Base-by-base conservation (phyloP, 768 basidiomycete genomes). In the Termitomyces sp. region DNA sequence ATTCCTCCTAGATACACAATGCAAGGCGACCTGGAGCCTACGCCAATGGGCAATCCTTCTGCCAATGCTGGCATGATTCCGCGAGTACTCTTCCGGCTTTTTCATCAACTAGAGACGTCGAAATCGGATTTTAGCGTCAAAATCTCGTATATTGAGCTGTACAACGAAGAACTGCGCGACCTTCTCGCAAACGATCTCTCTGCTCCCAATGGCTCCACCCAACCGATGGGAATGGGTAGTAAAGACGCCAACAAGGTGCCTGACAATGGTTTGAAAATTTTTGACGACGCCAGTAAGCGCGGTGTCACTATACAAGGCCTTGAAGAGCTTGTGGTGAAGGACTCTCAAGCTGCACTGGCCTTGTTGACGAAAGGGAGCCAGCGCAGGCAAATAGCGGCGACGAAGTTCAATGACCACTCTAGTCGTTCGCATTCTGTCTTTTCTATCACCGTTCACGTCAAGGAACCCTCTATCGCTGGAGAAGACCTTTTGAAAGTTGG, bases 381-480 rank as follows among this genome's bases (percentile, higher is more conserved):
- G 59, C 83, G 94, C 38, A 78, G 97, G 54, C 94, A 98, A 72
- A 92, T 92, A 46, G 97, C 95, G 0, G 86, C 92, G 9, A 98
- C 97, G 22, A 95, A 94, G 69, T 96, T 98, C 80, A 99, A 99
- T 69, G 94, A 98, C 67, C 91, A 94, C 63, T 96, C 93, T 5
- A 92, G 94, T 72, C 94, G 97, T 14, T 98, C 97, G 0, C 97
- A 99, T 69, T 97, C 95, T 1, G 88, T 99, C 16, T 98, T 99
- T 71, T 91, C 93, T n/a, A 85, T 99, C 64, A 94, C 92, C 0
- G 89, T 99, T 0, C 93, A 97, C 66, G 84, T 86, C 61, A 98
- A 95, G 65, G 94, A 97, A 68, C 81, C 83, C 1, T 84, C 85
- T 1, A 70, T 79, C 10, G 76, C 84, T 38, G 91, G 91, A 2